phyloP scores from a whole-genome alignment of 1,284 basidiomycete genomes.

The Vanrija pseudolonga region DNA sequence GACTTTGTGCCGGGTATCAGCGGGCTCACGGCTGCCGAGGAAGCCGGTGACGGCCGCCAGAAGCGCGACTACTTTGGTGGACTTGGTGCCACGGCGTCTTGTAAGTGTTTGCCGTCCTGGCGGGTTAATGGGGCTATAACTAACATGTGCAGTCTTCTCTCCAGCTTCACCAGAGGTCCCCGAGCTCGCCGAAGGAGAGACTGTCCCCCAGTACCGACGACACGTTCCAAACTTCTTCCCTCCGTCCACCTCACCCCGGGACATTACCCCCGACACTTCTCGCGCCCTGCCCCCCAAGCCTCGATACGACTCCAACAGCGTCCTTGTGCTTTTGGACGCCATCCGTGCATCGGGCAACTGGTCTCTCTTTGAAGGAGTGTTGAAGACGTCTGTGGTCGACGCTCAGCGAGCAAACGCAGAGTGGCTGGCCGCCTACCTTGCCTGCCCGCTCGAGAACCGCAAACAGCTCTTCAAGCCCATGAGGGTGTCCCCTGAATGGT shows the following conservation, averaged over 20 bases:
- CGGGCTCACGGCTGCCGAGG: background rate
- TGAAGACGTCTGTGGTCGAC: conserved; percentile 4
- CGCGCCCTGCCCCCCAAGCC: too few relatives aligned
- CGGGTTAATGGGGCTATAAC: background rate
- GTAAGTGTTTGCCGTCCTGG: background rate
- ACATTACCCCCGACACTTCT: background rate
- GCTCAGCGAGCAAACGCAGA: background rate
- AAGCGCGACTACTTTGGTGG: too few relatives aligned
- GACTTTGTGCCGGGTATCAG: conserved; percentile 5
- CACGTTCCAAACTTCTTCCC: background rate
- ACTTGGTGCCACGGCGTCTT: background rate
- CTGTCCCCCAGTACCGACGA: background rate
- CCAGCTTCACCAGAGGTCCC: background rate
- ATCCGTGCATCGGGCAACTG: background rate
- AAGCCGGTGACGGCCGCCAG: background rate
- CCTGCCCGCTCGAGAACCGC: background rate
- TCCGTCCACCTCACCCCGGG: background rate
- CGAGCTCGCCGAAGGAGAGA: background rate
- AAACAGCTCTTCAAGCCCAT: background rate
- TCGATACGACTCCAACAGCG: background rate
- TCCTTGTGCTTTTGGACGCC: background rate
- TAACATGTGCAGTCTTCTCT: background rate
- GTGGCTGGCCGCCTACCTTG: conserved; percentile 11
- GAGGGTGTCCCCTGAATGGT: conserved; percentile 14
- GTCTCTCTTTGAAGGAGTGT: conserved; percentile 4